These are phyloP conservation scores for Heliamphora pulchella DNA, from an alignment of 179 eudicot species.

Conservation along the genomic window DNA sequence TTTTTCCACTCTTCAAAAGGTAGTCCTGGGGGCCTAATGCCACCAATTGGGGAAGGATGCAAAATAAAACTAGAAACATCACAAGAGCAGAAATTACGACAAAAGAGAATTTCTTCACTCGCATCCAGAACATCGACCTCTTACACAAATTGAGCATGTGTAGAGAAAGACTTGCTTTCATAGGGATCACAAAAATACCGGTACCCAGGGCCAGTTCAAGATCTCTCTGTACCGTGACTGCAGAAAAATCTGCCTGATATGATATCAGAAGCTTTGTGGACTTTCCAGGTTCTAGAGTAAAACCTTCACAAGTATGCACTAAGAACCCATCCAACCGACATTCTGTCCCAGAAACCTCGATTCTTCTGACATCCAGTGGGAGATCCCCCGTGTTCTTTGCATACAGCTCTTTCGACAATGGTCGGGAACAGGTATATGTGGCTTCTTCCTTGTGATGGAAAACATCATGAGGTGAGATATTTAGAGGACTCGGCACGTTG, in stretches of 20 bases:
- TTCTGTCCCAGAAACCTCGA: slow-evolving; percentile 61
- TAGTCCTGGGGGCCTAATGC: slow-evolving; percentile 26
- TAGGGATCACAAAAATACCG: slow-evolving; percentile 71
- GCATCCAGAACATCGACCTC: slow-evolving; percentile 45
- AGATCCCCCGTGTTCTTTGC: slow-evolving; percentile 73
- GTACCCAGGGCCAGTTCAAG: slow-evolving; percentile 59
- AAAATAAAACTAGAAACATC: slow-evolving; percentile 27
- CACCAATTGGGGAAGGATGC: slow-evolving; percentile 27
- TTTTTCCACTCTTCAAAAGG: slow-evolving; percentile 27
- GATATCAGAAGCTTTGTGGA: slow-evolving; percentile 49
- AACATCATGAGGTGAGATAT: slow-evolving; percentile 31
- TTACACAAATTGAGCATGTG: slow-evolving; percentile 41
- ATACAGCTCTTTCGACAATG: slow-evolving; percentile 47
- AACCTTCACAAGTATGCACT: slow-evolving; percentile 53
- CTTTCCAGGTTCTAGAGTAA: slow-evolving; percentile 67
- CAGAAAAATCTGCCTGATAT: slow-evolving; percentile 53
- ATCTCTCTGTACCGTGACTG: slow-evolving; percentile 43
- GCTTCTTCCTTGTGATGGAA: slow-evolving; percentile 18
- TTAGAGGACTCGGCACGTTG: slow-evolving; percentile 29
- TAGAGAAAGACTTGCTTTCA: slow-evolving; percentile 61
- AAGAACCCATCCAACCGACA: slow-evolving; percentile 71
- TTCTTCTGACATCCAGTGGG: slow-evolving; percentile 43
- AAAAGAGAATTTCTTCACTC: slow-evolving; percentile 33
- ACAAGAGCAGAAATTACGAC: slow-evolving; percentile 31
- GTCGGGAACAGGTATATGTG: slow-evolving; percentile 31